These are phyloP conservation scores for Xerocomus brunneocitrinus DNA, from an alignment of 768 basidiomycete genomes.

Conservation along the genomic window DNA sequence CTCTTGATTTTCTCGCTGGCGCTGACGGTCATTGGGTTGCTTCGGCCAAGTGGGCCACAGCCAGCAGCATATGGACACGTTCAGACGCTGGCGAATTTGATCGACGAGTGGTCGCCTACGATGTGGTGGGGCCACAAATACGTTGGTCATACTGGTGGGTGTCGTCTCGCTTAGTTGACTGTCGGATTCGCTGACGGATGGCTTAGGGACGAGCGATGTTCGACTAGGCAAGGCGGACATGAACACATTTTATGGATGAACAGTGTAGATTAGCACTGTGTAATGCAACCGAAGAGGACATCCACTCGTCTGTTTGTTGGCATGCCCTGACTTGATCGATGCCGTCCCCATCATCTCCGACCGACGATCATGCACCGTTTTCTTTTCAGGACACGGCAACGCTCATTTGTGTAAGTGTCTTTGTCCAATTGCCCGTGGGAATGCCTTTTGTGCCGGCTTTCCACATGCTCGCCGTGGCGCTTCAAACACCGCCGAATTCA, in stretches of 20 bases:
- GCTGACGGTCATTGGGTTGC: conserved; percentile 11
- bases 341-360: too few species aligned
- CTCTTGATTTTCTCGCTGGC: conserved; percentile 19
- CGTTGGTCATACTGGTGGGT: conserved; percentile 22
- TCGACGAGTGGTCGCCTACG: conserved; percentile 34
- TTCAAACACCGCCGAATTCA: too few species aligned
- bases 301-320: not conserved
- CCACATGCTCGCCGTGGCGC: too few species aligned
- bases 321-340: too few species aligned
- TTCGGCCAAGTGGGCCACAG: conserved; percentile 22
- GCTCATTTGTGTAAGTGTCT: too few species aligned
- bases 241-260: conserved; percentile 17
- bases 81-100: conserved; percentile 32
- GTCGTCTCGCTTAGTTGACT: not conserved
- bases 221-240: conserved; percentile 20
- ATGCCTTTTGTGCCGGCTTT: too few species aligned
- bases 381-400: not conserved
- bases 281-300: not conserved
- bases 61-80: conserved; percentile 32
- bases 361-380: not conserved
- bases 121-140: conserved; percentile 32
- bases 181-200: not conserved
- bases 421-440: too few species aligned
- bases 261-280: not conserved
- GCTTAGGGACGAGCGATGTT: conserved; percentile 22